phyloP scores from a whole-genome alignment of 169 alveolate species.

The Plasmodium knowlesi region DNA sequence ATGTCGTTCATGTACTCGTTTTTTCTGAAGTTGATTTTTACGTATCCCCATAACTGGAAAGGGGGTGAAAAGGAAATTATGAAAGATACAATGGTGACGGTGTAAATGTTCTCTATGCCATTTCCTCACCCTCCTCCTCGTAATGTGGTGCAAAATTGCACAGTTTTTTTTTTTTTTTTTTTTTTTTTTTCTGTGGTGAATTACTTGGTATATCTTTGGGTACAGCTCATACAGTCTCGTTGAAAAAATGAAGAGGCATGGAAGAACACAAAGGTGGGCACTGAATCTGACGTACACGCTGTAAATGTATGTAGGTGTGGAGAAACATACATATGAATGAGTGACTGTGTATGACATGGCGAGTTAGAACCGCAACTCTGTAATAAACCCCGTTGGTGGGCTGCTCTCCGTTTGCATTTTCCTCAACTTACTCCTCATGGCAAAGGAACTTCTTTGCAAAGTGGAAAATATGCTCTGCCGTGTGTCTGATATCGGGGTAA shows the following conservation, averaged over 20 bases:
- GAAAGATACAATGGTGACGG: not conserved
- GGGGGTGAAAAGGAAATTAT: not conserved
- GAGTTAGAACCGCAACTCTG: not conserved
- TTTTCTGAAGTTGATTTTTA: slow-evolving; percentile 9
- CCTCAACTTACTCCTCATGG: slow-evolving; percentile 25
- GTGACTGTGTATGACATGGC: not conserved
- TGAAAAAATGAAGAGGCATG: slow-evolving; percentile 47
- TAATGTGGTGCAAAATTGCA: not conserved
- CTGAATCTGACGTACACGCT: slow-evolving; percentile 17
- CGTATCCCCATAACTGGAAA: slow-evolving; percentile 27
- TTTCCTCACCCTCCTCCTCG: not conserved
- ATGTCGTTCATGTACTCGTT: slow-evolving; percentile 11
- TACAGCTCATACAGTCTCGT: slow-evolving; percentile 36
- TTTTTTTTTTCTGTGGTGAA: not conserved
- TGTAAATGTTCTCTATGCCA: no score
- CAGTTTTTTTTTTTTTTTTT: not conserved
- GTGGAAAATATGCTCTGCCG: slow-evolving; percentile 25
- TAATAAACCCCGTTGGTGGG: not conserved
- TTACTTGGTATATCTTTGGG: slow-evolving; percentile 52
- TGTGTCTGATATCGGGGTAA: slow-evolving; percentile 15
- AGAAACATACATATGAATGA: not conserved
- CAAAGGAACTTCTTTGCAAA: slow-evolving; percentile 16
- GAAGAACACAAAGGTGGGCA: slow-evolving; percentile 24
- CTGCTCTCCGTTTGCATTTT: not conserved
- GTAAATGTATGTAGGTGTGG: not conserved